Percentiles rank a stretch among this genome's conserved stretches.
Evolutionary conservation across 352 stramenopile species (phyloP).

Genomic region (Globisporangium sylvaticum): DNA sequence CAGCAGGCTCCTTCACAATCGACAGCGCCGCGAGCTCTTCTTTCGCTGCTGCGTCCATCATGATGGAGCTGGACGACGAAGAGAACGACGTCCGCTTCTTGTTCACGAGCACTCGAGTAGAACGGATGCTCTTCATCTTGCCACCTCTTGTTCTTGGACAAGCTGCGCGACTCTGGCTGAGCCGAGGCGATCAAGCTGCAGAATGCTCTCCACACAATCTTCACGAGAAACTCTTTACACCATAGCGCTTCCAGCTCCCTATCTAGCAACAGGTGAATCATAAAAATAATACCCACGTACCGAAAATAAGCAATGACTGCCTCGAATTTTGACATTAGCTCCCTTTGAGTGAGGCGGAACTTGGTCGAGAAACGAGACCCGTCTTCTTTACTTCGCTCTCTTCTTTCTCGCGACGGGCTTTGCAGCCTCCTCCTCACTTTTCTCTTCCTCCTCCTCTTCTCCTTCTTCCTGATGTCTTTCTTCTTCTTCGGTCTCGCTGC

Average conservation of each 20-base stretch:
- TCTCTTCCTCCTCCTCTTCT: conserved; percentile 11
- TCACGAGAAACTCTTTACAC: neutral
- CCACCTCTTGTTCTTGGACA: neutral
- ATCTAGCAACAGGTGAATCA: neutral
- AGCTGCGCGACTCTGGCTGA: neutral
- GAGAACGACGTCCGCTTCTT: conserved; percentile 17
- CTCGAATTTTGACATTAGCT: neutral
- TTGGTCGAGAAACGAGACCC: neutral
- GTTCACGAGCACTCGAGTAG: conserved; percentile 3
- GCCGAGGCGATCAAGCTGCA: neutral
- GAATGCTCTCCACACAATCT: neutral
- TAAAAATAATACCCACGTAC: neutral
- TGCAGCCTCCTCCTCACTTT: conserved; percentile 4
- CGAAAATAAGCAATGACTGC: conserved; percentile 3
- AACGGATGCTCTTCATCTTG: conserved; percentile 16
- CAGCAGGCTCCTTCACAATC: conserved; percentile 25
- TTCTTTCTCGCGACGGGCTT: conserved; percentile 4
- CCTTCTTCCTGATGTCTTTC: conserved; percentile 16
- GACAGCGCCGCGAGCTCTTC: neutral
- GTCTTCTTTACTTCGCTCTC: conserved; percentile 2
- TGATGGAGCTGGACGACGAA: conserved; percentile 17
- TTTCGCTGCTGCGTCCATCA: conserved; percentile 3
- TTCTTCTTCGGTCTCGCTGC: conserved; percentile 24
- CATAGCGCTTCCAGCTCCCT: neutral
- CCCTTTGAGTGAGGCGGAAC: neutral